Evolutionary conservation across 805 yeast genomes (phyloP).

Genomic region (Saturnispora quitensis): DNA sequence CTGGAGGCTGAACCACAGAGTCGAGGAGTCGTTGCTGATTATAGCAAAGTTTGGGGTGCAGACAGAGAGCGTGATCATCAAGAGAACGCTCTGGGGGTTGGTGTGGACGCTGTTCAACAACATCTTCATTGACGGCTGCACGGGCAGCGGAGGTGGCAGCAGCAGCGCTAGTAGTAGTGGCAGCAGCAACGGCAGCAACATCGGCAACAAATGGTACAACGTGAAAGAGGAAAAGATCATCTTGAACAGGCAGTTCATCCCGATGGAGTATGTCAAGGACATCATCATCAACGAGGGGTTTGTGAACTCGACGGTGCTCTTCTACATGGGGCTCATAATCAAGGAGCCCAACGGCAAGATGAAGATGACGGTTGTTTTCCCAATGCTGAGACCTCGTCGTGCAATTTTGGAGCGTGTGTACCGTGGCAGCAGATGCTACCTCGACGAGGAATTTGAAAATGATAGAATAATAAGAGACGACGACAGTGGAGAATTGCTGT

Average conservation of each 20-base stretch:
- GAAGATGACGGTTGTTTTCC: conserved; percentile 24
- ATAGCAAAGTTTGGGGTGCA: conserved; percentile 43
- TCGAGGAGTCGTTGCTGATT: conserved; percentile 36
- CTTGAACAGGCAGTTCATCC: conserved; percentile 36
- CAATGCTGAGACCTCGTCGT: conserved; percentile 25
- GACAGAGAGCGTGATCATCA: conserved; percentile 27
- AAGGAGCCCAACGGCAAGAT: conserved; percentile 23
- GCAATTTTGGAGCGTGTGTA: conserved; percentile 24
- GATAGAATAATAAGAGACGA: not conserved
- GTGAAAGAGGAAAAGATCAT: conserved; percentile 3
- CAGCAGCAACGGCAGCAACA: not conserved
- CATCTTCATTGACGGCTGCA: not conserved
- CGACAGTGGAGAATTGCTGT: not conserved
- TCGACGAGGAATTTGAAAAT: not conserved
- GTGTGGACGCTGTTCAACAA: not conserved
- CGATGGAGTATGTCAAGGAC: conserved; percentile 49
- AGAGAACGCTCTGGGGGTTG: conserved; percentile 14
- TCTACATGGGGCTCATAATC: conserved; percentile 52
- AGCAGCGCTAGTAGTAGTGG: not conserved
- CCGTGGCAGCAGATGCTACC: conserved; percentile 15
- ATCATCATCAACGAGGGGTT: conserved; percentile 72
- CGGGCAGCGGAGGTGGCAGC: not conserved
- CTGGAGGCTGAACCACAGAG: conserved; percentile 26
- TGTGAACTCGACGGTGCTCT: conserved; percentile 54
- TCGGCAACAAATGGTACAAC: not conserved